Conservation (phyloP, 768 basidiomycete species). For the Russula griseocarnosa region DNA sequence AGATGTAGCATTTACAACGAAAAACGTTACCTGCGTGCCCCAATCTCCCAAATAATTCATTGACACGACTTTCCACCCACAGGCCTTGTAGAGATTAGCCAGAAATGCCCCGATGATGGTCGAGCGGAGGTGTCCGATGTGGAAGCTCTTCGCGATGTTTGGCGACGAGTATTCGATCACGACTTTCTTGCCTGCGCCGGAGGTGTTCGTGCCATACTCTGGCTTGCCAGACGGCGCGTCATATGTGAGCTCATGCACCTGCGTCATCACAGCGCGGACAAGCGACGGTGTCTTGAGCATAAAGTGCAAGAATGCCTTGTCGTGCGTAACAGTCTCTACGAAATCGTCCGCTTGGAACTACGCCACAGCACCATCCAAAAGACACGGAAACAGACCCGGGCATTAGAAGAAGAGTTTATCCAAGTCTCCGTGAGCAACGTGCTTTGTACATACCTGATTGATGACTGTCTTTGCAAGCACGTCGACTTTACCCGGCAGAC, state of each 20-base stretch:
- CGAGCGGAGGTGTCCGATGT: slow-evolving; percentile 92
- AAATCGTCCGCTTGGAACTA: slow-evolving; percentile 86
- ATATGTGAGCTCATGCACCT: slow-evolving; percentile 71
- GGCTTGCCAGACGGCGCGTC: slow-evolving; percentile 53
- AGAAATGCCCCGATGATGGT: slow-evolving; percentile 99
- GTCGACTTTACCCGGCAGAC: slow-evolving; percentile 77
- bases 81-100: slow-evolving; percentile 83
- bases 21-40: slow-evolving; percentile 79
- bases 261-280: slow-evolving; percentile 60
- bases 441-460: slow-evolving; percentile 48
- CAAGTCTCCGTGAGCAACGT: not conserved
- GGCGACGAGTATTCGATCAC: slow-evolving; percentile 93
- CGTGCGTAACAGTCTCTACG: slow-evolving; percentile 62
- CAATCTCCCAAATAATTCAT: slow-evolving; percentile 98
- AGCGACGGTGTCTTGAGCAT: slow-evolving; percentile 62
- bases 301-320: slow-evolving; percentile 83
- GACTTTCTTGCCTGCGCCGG: slow-evolving; percentile 76
- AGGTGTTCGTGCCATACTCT: slow-evolving; percentile 77
- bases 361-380: not conserved
- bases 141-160: slow-evolving; percentile 98
- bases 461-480: slow-evolving; percentile 70
- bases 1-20: not conserved
- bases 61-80: slow-evolving; percentile 87
- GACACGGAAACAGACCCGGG: not conserved
- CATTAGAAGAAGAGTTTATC: not conserved